phyloP scores from a whole-genome alignment of 2,329 filamentous ascomycete genomes.

The Plenodomus biglobosus region DNA sequence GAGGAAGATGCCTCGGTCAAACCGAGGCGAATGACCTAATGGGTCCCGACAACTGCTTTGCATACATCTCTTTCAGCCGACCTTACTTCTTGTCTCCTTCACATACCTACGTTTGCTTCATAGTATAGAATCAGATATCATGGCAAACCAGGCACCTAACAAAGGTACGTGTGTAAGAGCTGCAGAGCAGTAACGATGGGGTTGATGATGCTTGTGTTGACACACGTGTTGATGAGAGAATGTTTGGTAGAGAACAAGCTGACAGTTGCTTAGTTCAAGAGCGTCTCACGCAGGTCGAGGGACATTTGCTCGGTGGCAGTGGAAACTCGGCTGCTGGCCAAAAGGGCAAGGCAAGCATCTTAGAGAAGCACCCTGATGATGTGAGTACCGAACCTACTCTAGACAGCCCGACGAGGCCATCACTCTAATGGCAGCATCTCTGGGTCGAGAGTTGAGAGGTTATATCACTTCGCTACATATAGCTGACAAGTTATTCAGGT shows the following conservation, averaged over 20 bases:
- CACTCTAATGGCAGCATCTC: not conserved
- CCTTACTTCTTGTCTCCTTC: slow-evolving; percentile 4
- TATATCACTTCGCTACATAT: not conserved
- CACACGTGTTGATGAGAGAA: not conserved
- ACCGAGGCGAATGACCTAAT: slow-evolving; percentile 16
- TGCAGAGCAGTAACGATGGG: not conserved
- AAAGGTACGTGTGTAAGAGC: slow-evolving; percentile 17
- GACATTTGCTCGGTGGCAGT: slow-evolving; percentile 56
- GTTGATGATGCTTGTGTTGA: not conserved
- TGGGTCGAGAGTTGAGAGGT: too few relatives aligned
- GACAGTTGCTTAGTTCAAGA: slow-evolving; percentile 52
- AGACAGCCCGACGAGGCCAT: not conserved
- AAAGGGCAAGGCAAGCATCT: slow-evolving; percentile 47
- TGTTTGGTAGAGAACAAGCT: slow-evolving; percentile 3
- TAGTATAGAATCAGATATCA: slow-evolving; percentile 13
- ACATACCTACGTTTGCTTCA: slow-evolving; percentile 5
- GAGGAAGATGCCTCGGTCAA: slow-evolving; percentile 17
- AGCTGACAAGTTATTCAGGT: slow-evolving; percentile 49
- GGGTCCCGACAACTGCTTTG: not conserved
- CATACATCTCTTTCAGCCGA: not conserved
- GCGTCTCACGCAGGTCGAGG: slow-evolving; percentile 61
- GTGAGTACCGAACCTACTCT: slow-evolving; percentile 27
- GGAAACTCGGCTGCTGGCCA: slow-evolving; percentile 19
- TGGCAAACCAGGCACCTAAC: slow-evolving; percentile 43
- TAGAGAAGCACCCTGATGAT: slow-evolving; percentile 62